phyloP scores from a whole-genome alignment of 495 filamentous ascomycete species.

The Bombardia bombarda region DNA sequence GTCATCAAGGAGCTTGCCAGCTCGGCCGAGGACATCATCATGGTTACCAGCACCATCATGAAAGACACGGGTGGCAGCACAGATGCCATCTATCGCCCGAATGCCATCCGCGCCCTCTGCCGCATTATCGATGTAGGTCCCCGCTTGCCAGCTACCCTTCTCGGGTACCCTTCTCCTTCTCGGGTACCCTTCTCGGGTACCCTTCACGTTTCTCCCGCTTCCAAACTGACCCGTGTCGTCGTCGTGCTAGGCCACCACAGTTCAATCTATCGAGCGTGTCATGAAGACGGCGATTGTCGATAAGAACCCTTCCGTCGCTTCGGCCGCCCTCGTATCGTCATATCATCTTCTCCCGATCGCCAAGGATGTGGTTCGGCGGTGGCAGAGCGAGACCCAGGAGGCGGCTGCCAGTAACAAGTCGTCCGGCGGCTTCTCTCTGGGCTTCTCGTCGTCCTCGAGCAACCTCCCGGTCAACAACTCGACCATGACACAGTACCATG shows the following conservation, averaged over 20 bases:
- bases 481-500: slow-evolving; percentile 97
- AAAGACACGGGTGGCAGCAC: slow-evolving; percentile 96
- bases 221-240: slow-evolving; percentile 2
- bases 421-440: slow-evolving; percentile 78
- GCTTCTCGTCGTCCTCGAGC: slow-evolving; percentile 69
- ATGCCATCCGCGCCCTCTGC: slow-evolving; percentile 93
- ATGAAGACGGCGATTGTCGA: slow-evolving; percentile 99
- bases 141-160: too few species aligned
- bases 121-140: slow-evolving; percentile 93
- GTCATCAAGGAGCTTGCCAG: slow-evolving; percentile 93
- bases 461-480: slow-evolving; percentile 68
- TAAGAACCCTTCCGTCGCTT: slow-evolving; percentile 96
- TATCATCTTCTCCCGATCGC: slow-evolving; percentile 97
- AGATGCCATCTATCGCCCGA: slow-evolving; percentile 90
- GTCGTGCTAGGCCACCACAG: slow-evolving; percentile 70
- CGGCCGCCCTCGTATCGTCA: slow-evolving; percentile 91
- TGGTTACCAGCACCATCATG: slow-evolving; percentile 99
- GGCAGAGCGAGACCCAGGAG: slow-evolving; percentile 98
- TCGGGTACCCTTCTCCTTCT: too few species aligned
- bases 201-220: not conserved
- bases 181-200: too few species aligned
- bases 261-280: slow-evolving; percentile 94
- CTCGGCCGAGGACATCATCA: slow-evolving; percentile 98
- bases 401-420: slow-evolving; percentile 85
- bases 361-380: slow-evolving; percentile 88